phyloP scores from a whole-genome alignment of 83 land plant genomes.

The Picea mariana region DNA sequence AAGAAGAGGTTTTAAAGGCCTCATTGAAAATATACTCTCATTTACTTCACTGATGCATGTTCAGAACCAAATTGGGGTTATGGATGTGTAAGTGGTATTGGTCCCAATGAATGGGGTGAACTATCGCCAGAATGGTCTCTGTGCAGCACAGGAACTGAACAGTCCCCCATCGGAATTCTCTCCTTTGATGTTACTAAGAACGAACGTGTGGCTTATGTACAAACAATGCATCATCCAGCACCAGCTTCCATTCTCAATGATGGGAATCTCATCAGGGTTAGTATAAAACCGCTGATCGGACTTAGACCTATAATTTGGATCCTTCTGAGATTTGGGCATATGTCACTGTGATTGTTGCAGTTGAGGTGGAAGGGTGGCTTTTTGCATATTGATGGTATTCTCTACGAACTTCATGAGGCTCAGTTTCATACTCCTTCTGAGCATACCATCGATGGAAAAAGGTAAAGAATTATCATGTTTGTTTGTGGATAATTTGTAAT shows the following conservation, averaged over 20 bases:
- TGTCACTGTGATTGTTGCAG: neutral
- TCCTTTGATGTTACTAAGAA: constrained; percentile 5
- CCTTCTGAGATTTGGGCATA: neutral
- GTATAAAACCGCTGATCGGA: neutral
- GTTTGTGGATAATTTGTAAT: neutral
- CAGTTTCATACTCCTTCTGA: constrained; percentile 14
- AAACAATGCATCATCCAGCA: neutral
- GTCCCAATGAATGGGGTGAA: constrained; percentile 8
- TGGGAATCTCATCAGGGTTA: neutral
- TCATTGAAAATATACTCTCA: too few species aligned
- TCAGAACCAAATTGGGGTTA: neutral
- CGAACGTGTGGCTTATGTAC: neutral
- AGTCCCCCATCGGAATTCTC: constrained; percentile 11
- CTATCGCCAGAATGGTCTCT: neutral
- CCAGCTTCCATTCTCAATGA: neutral
- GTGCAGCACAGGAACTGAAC: neutral
- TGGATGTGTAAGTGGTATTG: constrained; percentile 1
- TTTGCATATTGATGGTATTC: neutral
- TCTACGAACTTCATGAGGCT: constrained; percentile 1
- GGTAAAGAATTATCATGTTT: neutral
- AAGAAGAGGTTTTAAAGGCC: too few species aligned
- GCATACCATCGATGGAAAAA: constrained; percentile 14
- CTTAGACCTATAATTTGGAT: neutral
- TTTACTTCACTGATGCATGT: neutral
- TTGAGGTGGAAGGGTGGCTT: constrained; percentile 11